These are phyloP conservation scores for Durio zibethinus DNA, from an alignment of 345 rosid genomes.

Conservation along the genomic window DNA sequence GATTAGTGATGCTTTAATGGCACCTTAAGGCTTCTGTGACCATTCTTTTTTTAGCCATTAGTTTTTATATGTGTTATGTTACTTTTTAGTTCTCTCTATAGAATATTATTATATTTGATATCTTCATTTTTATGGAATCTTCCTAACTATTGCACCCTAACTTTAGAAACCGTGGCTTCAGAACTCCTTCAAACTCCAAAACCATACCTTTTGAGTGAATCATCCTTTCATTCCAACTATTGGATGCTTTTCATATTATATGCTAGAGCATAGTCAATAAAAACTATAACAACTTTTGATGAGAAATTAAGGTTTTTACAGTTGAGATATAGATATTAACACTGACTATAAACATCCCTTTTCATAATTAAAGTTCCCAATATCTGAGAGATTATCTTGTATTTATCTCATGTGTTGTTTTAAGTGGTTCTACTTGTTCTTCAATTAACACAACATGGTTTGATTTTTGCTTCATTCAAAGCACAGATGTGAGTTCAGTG, in stretches of 20 bases:
- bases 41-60: background rate
- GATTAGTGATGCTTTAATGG: background rate
- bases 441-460: background rate
- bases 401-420: background rate
- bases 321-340: background rate
- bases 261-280: background rate
- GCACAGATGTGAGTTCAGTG: constrained; percentile 91
- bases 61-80: background rate
- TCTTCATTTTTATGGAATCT: background rate
- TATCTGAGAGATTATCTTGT: background rate
- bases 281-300: background rate
- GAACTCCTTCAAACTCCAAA: background rate
- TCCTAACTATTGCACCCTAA: background rate
- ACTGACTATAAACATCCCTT: background rate
- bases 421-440: constrained; percentile 1
- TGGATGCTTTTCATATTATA: background rate
- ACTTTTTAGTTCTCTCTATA: background rate
- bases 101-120: background rate
- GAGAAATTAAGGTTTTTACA: background rate
- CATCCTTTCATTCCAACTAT: background rate
- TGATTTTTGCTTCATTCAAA: background rate
- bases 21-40: background rate
- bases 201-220: background rate
- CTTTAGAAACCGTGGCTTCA: background rate
- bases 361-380: background rate